Conservation (phyloP, 31 red algal genomes). For the Endocladia muricata region DNA sequence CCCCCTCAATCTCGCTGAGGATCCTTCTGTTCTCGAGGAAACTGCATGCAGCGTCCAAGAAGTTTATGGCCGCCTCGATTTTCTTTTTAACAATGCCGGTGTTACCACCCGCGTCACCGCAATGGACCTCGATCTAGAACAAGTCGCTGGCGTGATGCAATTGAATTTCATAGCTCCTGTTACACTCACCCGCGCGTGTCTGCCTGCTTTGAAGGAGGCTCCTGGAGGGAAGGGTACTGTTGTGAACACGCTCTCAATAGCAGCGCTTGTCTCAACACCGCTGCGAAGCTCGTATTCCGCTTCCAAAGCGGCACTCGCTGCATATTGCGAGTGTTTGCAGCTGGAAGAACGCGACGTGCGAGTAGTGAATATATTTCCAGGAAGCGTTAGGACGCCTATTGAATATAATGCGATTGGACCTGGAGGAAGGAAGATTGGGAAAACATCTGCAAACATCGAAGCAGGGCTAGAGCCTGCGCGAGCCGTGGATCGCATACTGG, state of each 20-base stretch:
- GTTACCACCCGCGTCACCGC: constrained; percentile 31
- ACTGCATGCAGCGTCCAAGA: constrained; percentile 15
- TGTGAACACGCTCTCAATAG: constrained; percentile 65
- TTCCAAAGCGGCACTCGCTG: constrained; percentile 76
- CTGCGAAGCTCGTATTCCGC: constrained; percentile 74
- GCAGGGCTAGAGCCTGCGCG: constrained; percentile 51
- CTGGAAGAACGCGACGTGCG: constrained; percentile 44
- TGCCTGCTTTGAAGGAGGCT: constrained; percentile 45
- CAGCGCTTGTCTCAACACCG: constrained; percentile 55
- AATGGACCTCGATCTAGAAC: constrained; percentile 25
- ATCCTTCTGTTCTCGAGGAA: constrained; percentile 16
- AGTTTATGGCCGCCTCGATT: constrained; percentile 61
- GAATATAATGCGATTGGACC: constrained; percentile 36
- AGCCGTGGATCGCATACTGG: constrained; percentile 72
- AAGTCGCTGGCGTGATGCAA: constrained; percentile 27
- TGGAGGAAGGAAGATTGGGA: constrained; percentile 44
- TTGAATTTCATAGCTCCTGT: constrained; percentile 64
- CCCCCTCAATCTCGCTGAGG: constrained; percentile 51
- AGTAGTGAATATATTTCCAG: constrained; percentile 54
- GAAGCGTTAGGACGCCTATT: constrained; percentile 58
- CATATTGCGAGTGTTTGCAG: constrained; percentile 38
- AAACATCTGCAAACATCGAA: constrained; percentile 38
- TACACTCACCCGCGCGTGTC: constrained; percentile 60
- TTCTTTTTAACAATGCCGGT: constrained; percentile 81
- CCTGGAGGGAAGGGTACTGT: constrained; percentile 40